A percentile compares a stretch with the other conserved stretches of the same genome.
Conservation (phyloP, 116 monocot genomes). For the Trichopus zeylanicus region DNA sequence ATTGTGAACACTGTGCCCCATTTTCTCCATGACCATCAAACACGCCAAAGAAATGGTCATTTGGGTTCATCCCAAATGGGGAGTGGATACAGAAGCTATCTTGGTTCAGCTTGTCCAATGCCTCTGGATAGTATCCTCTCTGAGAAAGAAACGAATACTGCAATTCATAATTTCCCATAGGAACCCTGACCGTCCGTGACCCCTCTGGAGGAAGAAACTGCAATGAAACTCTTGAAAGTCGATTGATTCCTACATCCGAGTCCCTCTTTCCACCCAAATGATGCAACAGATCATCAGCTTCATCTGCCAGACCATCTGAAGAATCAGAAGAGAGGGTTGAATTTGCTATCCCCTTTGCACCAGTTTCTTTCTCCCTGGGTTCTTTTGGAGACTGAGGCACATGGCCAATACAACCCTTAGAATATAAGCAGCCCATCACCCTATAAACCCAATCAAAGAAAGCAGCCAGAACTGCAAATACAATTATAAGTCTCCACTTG, state of each 20-base stretch:
- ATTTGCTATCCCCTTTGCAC: conserved; percentile 11
- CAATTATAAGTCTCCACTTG: conserved; percentile 15
- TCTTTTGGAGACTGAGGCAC: conserved; percentile 25
- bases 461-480: conserved; percentile 13
- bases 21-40: conserved; percentile 96
- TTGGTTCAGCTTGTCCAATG: conserved; percentile 83
- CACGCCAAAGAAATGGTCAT: conserved; percentile 96
- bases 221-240: conserved; percentile 73
- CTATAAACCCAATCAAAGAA: conserved; percentile 13
- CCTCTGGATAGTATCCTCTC: conserved; percentile 91
- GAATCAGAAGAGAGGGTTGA: conserved; percentile 31
- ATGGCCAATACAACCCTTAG: conserved; percentile 49
- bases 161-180: conserved; percentile 63
- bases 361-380: conserved; percentile 19
- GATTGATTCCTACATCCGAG: conserved; percentile 59
- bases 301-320: conserved; percentile 30
- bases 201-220: conserved; percentile 94
- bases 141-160: conserved; percentile 80
- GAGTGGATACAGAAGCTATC: conserved; percentile 88
- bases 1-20: conserved; percentile 89
- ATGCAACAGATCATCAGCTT: conserved; percentile 39
- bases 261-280: conserved; percentile 36
- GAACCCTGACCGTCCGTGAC: conserved; percentile 61
- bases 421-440: conserved; percentile 75
- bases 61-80: conserved; percentile 65